Conservation (phyloP, 1,284 basidiomycete species). For the Bothia castanella region DNA sequence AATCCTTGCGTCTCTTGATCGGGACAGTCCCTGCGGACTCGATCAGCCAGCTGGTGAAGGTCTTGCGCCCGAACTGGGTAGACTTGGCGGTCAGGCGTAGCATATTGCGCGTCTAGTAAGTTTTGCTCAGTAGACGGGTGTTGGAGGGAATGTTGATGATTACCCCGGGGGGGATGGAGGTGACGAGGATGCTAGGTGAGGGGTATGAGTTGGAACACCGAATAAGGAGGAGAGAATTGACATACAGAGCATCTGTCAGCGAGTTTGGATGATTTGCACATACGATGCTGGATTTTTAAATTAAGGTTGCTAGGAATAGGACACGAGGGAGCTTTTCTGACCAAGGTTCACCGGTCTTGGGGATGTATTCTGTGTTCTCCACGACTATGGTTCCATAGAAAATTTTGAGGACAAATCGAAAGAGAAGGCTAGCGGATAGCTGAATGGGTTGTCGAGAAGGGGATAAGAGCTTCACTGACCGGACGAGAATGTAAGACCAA, state of each 20-base stretch:
- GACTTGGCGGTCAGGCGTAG: conserved; percentile 81
- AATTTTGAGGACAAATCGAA: conserved; percentile 77
- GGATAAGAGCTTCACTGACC: no score
- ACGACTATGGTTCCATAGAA: conserved; percentile 88
- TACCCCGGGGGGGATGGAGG: conserved; percentile 66
- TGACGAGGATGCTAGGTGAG: conserved; percentile 55
- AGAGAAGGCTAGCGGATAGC: conserved; percentile 49
- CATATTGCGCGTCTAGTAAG: conserved; percentile 57
- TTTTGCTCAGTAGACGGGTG: conserved; percentile 6
- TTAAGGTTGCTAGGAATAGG: conserved; percentile 28
- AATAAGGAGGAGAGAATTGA: conserved; percentile 6
- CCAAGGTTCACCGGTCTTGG: conserved; percentile 70
- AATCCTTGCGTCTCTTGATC: conserved; percentile 72
- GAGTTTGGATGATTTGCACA: conserved; percentile 83
- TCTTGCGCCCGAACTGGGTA: conserved; percentile 75
- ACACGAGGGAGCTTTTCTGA: conserved; percentile 32
- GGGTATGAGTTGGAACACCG: conserved; percentile 5
- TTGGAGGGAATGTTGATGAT: conserved; percentile 11
- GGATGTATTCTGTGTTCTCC: conserved; percentile 70
- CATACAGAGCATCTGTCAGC: conserved; percentile 79
- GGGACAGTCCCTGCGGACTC: conserved; percentile 83
- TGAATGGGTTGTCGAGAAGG: conserved; percentile 6
- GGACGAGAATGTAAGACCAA: conserved; percentile 66
- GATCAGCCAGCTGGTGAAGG: conserved; percentile 85
- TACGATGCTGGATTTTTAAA: conserved; percentile 47